Percentiles rank a stretch among this genome's conserved stretches.
Evolutionary conservation across 768 basidiomycete species (phyloP).

Genomic region (Boletus fagicola): DNA sequence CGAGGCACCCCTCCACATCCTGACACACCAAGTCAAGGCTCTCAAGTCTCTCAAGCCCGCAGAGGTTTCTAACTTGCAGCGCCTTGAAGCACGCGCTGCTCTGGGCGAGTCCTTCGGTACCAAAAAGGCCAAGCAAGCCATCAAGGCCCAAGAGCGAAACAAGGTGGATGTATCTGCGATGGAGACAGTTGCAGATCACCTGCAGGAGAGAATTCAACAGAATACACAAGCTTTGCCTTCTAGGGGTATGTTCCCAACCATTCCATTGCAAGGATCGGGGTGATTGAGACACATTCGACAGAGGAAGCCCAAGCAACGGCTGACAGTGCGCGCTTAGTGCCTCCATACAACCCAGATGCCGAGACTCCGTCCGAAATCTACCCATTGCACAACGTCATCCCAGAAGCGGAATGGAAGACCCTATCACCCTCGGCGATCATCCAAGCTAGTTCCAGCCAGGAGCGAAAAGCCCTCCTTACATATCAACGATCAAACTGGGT

Average conservation of each 20-base stretch:
- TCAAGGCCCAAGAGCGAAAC: slow-evolving; percentile 84
- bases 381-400: slow-evolving; percentile 70
- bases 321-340: slow-evolving; percentile 70
- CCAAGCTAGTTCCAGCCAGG: slow-evolving; percentile 44
- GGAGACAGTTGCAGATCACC: slow-evolving; percentile 75
- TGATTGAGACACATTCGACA: slow-evolving; percentile 26
- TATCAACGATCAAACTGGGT: slow-evolving; percentile 68
- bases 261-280: neutral
- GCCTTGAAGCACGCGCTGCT: slow-evolving; percentile 64
- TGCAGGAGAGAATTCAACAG: slow-evolving; percentile 81
- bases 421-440: slow-evolving; percentile 58
- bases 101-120: slow-evolving; percentile 94
- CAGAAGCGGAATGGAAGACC: slow-evolving; percentile 76
- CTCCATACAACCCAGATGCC: slow-evolving; percentile 67
- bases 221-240: slow-evolving; percentile 69
- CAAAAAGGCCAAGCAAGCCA: slow-evolving; percentile 86
- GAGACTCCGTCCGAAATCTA: slow-evolving; percentile 71
- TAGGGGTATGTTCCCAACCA: slow-evolving; percentile 47
- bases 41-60: slow-evolving; percentile 63
- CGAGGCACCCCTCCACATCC: slow-evolving; percentile 62
- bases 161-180: slow-evolving; percentile 87
- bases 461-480: slow-evolving; percentile 58
- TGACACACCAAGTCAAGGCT: slow-evolving; percentile 80
- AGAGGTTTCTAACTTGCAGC: slow-evolving; percentile 47
- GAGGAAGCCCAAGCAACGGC: slow-evolving; percentile 66